These are phyloP conservation scores for Chionographis japonica DNA, from an alignment of 106 monocot species.

Conservation along the genomic window DNA sequence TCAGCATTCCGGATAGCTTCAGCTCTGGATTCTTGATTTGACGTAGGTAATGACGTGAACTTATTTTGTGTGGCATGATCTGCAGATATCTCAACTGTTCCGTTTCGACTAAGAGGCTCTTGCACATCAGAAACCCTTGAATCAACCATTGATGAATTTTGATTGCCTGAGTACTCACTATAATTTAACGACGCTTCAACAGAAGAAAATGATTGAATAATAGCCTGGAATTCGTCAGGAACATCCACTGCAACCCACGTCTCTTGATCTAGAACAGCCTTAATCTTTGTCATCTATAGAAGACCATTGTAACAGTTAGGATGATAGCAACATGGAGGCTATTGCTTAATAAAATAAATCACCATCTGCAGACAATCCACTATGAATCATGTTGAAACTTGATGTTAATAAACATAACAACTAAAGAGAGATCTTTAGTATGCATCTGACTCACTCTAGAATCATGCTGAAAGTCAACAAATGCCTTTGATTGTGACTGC, in stretches of 20 bases:
- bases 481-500: conserved; percentile 91
- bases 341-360: background rate
- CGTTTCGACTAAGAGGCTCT: conserved; percentile 14
- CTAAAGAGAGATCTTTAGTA: too few relatives aligned
- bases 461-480: conserved; percentile 96
- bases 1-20: conserved; percentile 29
- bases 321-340: background rate
- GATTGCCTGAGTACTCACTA: conserved; percentile 15
- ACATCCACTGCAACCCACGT: conserved; percentile 94
- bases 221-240: conserved; percentile 90
- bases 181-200: conserved; percentile 21
- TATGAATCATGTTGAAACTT: background rate
- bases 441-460: conserved; percentile 58
- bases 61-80: conserved; percentile 19
- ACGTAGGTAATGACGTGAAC: conserved; percentile 1
- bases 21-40: conserved; percentile 28
- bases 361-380: background rate
- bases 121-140: conserved; percentile 16
- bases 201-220: conserved; percentile 66
- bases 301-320: background rate
- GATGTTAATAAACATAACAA: conserved; percentile 4
- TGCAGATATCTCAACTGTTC: conserved; percentile 14
- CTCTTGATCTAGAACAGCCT: conserved; percentile 98
- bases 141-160: conserved; percentile 8
- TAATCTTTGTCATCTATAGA: conserved; percentile 85